A percentile compares a stretch with the other conserved stretches of the same genome.
Conservation (phyloP, 176 grass and related monocot species). For the Rhynchospora pubera region DNA sequence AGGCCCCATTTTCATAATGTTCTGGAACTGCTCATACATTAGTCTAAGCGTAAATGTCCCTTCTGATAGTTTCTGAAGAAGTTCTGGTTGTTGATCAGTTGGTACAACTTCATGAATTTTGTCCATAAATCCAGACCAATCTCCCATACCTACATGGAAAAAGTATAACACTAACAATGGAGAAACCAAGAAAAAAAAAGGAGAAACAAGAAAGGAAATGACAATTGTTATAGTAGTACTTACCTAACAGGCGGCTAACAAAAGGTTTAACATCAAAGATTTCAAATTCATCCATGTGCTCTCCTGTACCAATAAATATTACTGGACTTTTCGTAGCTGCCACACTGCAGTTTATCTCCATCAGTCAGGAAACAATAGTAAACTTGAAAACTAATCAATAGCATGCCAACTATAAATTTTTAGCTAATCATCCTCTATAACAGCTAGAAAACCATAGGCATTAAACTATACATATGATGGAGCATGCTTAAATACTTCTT, state of each 20-base stretch:
- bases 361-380: conserved; percentile 2
- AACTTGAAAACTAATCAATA: not conserved
- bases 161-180: conserved; percentile 12
- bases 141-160: conserved; percentile 57
- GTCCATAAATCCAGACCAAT: conserved; percentile 89
- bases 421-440: not conserved
- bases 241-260: conserved; percentile 81
- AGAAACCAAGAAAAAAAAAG: not conserved
- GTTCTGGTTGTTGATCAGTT: conserved; percentile 89
- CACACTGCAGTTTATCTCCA: conserved; percentile 39
- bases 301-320: conserved; percentile 98
- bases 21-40: conserved; percentile 91
- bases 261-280: conserved; percentile 94
- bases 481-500: not conserved
- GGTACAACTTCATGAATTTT: conserved; percentile 92
- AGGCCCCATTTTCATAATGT: conserved; percentile 91
- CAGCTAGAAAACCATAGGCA: conserved; percentile 1
- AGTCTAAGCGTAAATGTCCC: conserved; percentile 89
- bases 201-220: not conserved
- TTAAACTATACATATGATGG: not conserved
- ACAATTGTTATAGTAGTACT: conserved; percentile 11
- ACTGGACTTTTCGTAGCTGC: conserved; percentile 93
- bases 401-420: not conserved
- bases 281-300: conserved; percentile 86
- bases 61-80: conserved; percentile 82